These are phyloP conservation scores for Fusarium tanahbumbuense DNA, from an alignment of 2,329 filamentous ascomycete genomes.

Conservation along the genomic window DNA sequence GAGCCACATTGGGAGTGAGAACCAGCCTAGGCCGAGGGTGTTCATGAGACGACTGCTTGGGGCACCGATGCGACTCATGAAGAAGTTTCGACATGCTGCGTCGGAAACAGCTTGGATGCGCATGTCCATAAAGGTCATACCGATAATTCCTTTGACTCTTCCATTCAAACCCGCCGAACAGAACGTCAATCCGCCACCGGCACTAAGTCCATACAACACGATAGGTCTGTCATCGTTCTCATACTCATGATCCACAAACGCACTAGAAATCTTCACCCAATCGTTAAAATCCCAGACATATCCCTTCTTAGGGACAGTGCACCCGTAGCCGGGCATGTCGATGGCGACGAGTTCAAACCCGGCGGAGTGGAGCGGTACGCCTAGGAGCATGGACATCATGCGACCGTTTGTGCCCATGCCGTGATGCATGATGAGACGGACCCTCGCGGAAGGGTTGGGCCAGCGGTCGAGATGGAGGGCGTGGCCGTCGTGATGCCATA, in stretches of 20 bases:
- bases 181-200: neutral
- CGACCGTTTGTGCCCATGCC: constrained; percentile 18
- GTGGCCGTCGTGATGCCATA: constrained; percentile 16
- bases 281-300: neutral
- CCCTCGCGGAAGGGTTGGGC: neutral
- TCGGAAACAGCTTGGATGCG: neutral
- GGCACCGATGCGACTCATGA: constrained; percentile 5
- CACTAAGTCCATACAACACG: constrained; percentile 1
- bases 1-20: constrained; percentile 12
- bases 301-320: neutral
- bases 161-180: constrained; percentile 5
- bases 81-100: neutral
- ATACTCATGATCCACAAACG: constrained; percentile 2
- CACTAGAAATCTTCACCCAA: constrained; percentile 4
- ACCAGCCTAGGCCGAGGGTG: neutral
- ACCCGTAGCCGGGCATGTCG: constrained; percentile 15
- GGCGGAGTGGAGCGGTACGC: constrained; percentile 10
- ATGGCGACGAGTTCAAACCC: constrained; percentile 9
- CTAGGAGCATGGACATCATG: constrained; percentile 25
- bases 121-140: constrained; percentile 26
- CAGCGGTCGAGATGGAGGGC: constrained; percentile 19
- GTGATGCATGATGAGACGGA: constrained; percentile 13
- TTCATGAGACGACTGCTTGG: neutral
- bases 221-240: neutral
- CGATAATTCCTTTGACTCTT: neutral